Conservation (phyloP, 371 early-diverging fungal species). For the Rhizopus stolonifer region DNA sequence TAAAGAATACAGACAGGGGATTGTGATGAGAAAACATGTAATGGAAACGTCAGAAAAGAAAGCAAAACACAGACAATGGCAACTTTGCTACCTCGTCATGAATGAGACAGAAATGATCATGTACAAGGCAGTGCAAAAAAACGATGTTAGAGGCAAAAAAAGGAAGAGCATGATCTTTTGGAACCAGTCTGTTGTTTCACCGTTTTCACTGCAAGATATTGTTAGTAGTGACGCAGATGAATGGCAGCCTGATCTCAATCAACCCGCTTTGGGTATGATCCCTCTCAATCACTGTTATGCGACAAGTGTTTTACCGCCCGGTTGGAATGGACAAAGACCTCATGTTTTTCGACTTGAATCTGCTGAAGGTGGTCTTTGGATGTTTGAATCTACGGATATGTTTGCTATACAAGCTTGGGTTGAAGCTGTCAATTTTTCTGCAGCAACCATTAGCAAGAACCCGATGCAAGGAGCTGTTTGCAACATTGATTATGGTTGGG, state of each 20-base stretch:
- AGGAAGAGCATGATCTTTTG: constrained; percentile 15
- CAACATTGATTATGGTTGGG: constrained; percentile 44
- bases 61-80: constrained; percentile 32
- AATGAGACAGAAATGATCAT: constrained; percentile 27
- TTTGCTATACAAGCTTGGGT: constrained; percentile 31
- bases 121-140: constrained; percentile 17
- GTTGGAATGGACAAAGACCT: constrained; percentile 25
- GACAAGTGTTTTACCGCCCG: constrained; percentile 21
- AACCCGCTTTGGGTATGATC: constrained; percentile 7
- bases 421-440: constrained; percentile 22
- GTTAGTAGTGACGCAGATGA: constrained; percentile 1
- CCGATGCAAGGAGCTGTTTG: constrained; percentile 29
- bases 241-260: constrained; percentile 18
- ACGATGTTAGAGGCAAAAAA: constrained; percentile 1
- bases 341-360: constrained; percentile 34
- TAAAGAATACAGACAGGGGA: constrained; percentile 16
- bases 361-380: constrained; percentile 32
- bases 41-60: constrained; percentile 26
- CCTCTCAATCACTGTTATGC: constrained; percentile 25
- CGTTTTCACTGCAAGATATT: constrained; percentile 17
- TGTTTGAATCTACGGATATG: constrained; percentile 25
- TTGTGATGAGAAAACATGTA: constrained; percentile 37
- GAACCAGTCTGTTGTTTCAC: constrained; percentile 1
- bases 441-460: constrained; percentile 30
- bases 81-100: constrained; percentile 24